Base-by-base conservation (phyloP, 345 rosid species). In the Ailanthus altissimus region DNA sequence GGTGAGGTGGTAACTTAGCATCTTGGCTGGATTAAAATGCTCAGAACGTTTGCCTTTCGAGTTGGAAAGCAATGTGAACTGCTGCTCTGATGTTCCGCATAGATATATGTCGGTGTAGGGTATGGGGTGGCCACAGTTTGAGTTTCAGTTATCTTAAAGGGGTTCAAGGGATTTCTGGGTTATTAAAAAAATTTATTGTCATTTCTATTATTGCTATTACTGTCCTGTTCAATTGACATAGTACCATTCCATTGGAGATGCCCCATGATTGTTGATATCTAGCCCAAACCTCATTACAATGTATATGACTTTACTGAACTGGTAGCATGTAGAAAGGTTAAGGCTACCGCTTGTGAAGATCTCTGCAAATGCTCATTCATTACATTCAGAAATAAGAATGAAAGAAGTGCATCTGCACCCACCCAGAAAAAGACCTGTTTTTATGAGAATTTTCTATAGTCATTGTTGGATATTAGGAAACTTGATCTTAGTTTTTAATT, bases 1-100 rank as follows among this genome's bases (percentile, higher is more conserved):
- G 97, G 97, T 92, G 78, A 78, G 84, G 8, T 51, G 25, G 13
- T 61, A 43, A 40, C 49, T 23, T 53, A 56, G 64, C 50, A 8
- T 50, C 12, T 14, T 18, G 45, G 54, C 53, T 25, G 59, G 14
- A 57, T 62, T 70, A 18, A 42, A 26, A 66, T 63, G 46, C 67
- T 25, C 28, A 57, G 8, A 59, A 67, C 38, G 67, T 74, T 49
- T 47, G 25, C 49, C 68, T 57, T 64, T 16, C 21, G 26, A 32
- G 20, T 21, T 42, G 46, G 9, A 42, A 5, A 63, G 50, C 43
- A 28, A 43, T 42, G 47, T 26, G 15, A 46, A 54, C 21, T 62
- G 45, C 43, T 51, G 64, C 38, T 1, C 38, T 32, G 18, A 9
- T 23, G 26, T 46, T 67, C 13, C 45, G 38, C 36, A 13, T 14